Evolutionary conservation across 2,329 filamentous ascomycete genomes (phyloP), one percentile per base, ranked within the genome.

Genomic region (Aspergillus candidus): DNA sequence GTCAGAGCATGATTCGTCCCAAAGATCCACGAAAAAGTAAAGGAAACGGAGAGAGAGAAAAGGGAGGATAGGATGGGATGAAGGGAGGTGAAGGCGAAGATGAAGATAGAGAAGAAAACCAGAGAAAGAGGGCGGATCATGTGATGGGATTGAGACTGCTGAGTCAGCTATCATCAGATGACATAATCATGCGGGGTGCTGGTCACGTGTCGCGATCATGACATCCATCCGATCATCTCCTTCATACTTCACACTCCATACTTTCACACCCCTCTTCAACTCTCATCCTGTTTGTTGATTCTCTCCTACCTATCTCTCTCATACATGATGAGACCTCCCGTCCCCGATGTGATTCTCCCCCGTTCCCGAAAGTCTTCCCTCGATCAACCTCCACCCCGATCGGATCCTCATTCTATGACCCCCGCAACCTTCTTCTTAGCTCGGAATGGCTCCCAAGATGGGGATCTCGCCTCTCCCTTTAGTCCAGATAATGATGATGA

Each of bases 401-500:
- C 57, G 43, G 66, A 71, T 44, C 60, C 62, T 56, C 61, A 61
- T 53, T 60, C 56, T 53, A 55, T 60, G 44, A 66, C 67, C 48
- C 77, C 77, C 34, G 76, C 76, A 40, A 76, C 76, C 40, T 82
- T 82, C 70, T 81, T 82, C 61, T 67, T 83, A 49, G 70, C 74
- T 48, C 77, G 73, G 51, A 76, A 74, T 54, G 67, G 70, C 46
- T 72, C 76, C 41, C 61, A 75, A 53, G 69, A 76, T 30, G 35
- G 39, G 47, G 60, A 61, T 18, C 44, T 51, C 30, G 29, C 43
- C 32, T 63, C 62, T 18, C 53, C 56, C 13, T 53, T 8, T 27
- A 27, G 22, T 27, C 8, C 8, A 27, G 22, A 27, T 27, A 27
- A 27, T 27, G 22, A 27, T 7, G 18, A 22, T 22, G 6, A 22